A percentile compares a stretch with the other conserved stretches of the same genome.
Evolutionary conservation across 2,329 filamentous ascomycete species (phyloP).

Genomic region (Exophiala calicioides): DNA sequence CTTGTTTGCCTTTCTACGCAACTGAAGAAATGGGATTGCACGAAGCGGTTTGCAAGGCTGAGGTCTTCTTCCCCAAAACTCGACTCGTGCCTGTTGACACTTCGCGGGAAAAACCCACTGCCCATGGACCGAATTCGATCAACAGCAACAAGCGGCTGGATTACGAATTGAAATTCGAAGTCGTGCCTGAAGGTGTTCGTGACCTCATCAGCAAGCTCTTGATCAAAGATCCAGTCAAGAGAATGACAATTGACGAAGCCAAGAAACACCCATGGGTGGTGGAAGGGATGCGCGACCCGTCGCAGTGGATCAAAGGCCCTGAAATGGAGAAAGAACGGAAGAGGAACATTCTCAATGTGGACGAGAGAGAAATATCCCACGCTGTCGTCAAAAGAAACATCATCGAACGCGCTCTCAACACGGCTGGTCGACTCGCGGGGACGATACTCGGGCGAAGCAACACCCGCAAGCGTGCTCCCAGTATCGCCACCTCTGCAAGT

Average conservation of each 20-base stretch:
- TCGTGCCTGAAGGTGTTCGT: slow-evolving; percentile 74
- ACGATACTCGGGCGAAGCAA: slow-evolving; percentile 55
- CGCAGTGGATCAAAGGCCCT: slow-evolving; percentile 88
- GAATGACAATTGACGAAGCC: slow-evolving; percentile 87
- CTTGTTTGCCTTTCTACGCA: slow-evolving; percentile 87
- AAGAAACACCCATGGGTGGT: slow-evolving; percentile 94
- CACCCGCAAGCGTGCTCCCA: slow-evolving; percentile 54
- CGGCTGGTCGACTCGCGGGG: slow-evolving; percentile 62
- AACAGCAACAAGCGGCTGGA: slow-evolving; percentile 71
- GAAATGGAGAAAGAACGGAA: slow-evolving; percentile 77
- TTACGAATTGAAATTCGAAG: slow-evolving; percentile 79
- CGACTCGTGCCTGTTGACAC: slow-evolving; percentile 72
- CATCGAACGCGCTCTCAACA: slow-evolving; percentile 69
- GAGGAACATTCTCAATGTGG: slow-evolving; percentile 79
- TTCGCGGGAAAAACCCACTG: slow-evolving; percentile 24
- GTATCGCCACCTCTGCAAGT: slow-evolving; percentile 54
- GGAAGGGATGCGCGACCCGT: slow-evolving; percentile 70
- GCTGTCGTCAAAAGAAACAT: slow-evolving; percentile 89
- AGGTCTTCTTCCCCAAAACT: slow-evolving; percentile 82
- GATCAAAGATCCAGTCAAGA: slow-evolving; percentile 82
- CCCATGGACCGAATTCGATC: slow-evolving; percentile 49
- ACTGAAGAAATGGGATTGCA: slow-evolving; percentile 86
- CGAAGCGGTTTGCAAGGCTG: slow-evolving; percentile 83
- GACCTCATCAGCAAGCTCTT: slow-evolving; percentile 80
- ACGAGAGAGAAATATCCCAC: slow-evolving; percentile 82